Evolutionary conservation across 176 grass and related monocot genomes (phyloP).

Genomic region (Lolium perenne): DNA sequence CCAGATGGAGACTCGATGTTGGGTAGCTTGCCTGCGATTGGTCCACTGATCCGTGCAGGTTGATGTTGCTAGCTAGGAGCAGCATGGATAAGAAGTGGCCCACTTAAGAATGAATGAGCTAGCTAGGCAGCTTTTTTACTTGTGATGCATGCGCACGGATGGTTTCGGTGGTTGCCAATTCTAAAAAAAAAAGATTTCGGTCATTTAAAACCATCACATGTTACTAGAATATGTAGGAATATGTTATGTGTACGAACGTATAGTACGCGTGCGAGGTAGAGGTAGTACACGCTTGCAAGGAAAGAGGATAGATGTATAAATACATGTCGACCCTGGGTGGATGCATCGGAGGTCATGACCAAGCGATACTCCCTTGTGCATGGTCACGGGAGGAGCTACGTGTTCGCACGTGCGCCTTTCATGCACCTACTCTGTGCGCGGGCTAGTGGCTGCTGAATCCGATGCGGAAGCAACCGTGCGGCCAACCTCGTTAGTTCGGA

Average conservation of each 20-base stretch:
- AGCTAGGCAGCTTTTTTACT: neutral
- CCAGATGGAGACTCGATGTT: neutral
- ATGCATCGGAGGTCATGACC: neutral
- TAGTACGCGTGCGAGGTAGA: too few relatives aligned
- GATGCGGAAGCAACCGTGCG: neutral
- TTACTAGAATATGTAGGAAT: too few relatives aligned
- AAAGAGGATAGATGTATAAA: neutral
- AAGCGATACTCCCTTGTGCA: neutral
- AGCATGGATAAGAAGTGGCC: neutral
- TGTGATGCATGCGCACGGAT: too few relatives aligned
- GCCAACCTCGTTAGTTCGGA: too few relatives aligned
- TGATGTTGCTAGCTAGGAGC: neutral
- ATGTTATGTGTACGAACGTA: too few relatives aligned
- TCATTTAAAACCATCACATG: too few relatives aligned
- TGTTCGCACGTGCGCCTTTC: constrained; percentile 53
- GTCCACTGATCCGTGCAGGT: neutral
- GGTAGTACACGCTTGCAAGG: neutral
- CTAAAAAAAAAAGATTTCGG: too few relatives aligned
- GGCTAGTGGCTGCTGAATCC: constrained; percentile 9
- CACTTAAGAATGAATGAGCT: neutral
- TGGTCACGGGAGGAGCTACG: constrained; percentile 38
- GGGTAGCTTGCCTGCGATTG: neutral
- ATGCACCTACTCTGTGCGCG: constrained; percentile 24
- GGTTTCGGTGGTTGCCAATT: too few relatives aligned
- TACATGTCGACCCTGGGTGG: neutral